Base-by-base conservation (phyloP, 352 stramenopile genomes). In the Globisporangium middletonii region DNA sequence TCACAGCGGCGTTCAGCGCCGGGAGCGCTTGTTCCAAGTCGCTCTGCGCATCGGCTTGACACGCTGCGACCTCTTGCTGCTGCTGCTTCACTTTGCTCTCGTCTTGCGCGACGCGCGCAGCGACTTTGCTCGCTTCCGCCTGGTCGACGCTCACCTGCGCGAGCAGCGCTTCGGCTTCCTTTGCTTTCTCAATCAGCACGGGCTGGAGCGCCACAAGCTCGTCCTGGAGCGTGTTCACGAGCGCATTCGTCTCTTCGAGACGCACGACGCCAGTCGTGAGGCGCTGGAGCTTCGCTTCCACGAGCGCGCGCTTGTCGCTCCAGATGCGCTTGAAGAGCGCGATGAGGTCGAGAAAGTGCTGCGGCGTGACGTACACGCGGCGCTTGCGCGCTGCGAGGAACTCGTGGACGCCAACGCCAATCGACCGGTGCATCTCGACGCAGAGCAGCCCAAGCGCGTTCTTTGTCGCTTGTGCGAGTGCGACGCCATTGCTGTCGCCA, bases 301-400 rank as follows among this genome's bases (percentile, higher is more conserved):
- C 62, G 0, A 43, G 38, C 0, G 35, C 58, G 43, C 75, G 72
- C 48, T 89, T 84, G 23, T 88, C 75, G 0, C 37, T 49, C 47
- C 96, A 78, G 47, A 96, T 88, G 5, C 77, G 63, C n/a, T 85
- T 57, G 28, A 95, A 97, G 19, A 94, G 76, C 4, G 82, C 64
- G 26, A 98, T 92, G 15, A 98, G 61, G 54, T 97, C 90, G 15
- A 98, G 70, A 53, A 96, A 97, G 49, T 95, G 83, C 42, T 92
- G 83, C 23, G 89, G 92, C 7, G 83, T 92, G 19, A 89, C 63
- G 53, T 81, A 83, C 15, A 87, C 72, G 7, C 69, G 68, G 0
- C 83, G 63, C 44, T 74, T 67, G 35, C 49, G 72, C 12, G 67
- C 43, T 2, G 50, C 28, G 8, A 83, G 58, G 56, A 88, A 89